Base-by-base conservation (phyloP, 2,329 filamentous ascomycete species). In the Trematosphaeria pertusa region DNA sequence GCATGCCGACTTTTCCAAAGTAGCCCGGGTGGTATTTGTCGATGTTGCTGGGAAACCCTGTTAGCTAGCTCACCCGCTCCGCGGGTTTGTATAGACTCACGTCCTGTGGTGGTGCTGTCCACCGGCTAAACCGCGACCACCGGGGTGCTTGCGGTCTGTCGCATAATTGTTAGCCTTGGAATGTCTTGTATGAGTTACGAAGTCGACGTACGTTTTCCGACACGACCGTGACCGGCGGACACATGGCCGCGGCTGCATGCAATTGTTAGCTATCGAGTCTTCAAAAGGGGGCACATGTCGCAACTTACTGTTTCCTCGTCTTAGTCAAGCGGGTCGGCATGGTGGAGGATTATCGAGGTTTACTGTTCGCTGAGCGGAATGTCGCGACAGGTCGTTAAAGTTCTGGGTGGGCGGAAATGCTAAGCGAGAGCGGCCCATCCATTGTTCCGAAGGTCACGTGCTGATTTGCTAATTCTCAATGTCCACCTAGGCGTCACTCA, bases 21-120 rank as follows among this genome's bases (percentile, higher is more conserved):
- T 97, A 97, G 91, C 94, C 94, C 58, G 93, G 91, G 76, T 96
- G 90, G 87, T 93, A 91, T 81, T 93, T 92, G 78, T 90, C 87
- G 72, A 91, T 81, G 82, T 95, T 96, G 74, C 90, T 96, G 67
- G n/a, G n/a, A n/a, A n/a, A n/a, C n/a, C n/a, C n/a, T n/a, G n/a
- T n/a, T n/a, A n/a, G n/a, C n/a, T n/a, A n/a, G n/a, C n/a, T n/a
- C n/a, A n/a, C n/a, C n/a, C n/a, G n/a, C n/a, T n/a, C n/a, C n/a
- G n/a, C n/a, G n/a, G n/a, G n/a, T n/a, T n/a, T n/a, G n/a, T n/a
- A n/a, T n/a, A n/a, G n/a, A n/a, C n/a, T n/a, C n/a, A n/a, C n/a
- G n/a, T n/a, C n/a, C 90, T 81, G 87, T 95, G 91, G 83, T 99
- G 94, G 84, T 99, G 94, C 83, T 97, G 91, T 51, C 92, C 93